Base-by-base conservation (phyloP, 495 filamentous ascomycete genomes). In the Tuber magnatum region DNA sequence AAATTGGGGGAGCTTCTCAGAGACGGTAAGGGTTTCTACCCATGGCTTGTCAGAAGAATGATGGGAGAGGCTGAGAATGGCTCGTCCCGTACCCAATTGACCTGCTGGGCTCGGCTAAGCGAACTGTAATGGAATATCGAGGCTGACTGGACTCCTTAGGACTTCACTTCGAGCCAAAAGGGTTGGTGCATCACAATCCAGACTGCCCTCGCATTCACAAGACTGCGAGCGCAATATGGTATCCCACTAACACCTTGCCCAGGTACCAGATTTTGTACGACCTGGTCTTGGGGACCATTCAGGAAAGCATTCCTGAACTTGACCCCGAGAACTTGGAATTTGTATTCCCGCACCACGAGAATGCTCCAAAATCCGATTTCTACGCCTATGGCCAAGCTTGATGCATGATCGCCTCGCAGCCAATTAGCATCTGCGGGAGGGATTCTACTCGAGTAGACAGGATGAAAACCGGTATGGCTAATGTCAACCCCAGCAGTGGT, bases 91-190 rank as follows among this genome's bases (percentile, higher is more conserved):
- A 28, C 48, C 12, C 4, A n/a, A 10, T 43, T 20, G 24, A 70
- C 68, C 22, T 44, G 39, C 16, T 69, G 38, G 28, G 68, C 2
- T 42, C 28, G 28, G 20, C 32, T 61, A 38, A 22, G 71, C 24
- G 44, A 56, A 61, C 16, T 2, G 41, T 71, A 18, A 22, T 20
- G 22, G 48, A 65, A 38, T 51, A 7, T 18, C 69, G 42, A 41
- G 39, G 24, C 73, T 76, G 44, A 69, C 42, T 72, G 40, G 74
- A 32, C 22, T 46, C 32, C 78, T 38, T 69, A 91, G 90, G 90
- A 14, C 83, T 92, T 71, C 91, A 92, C 84, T 88, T 92, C 74
- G 86, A 85, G n/a, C 85, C 88, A 2, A 81, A 83, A 70, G 91
- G 87, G 44, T 79, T 73, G 44, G 76, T 79, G n/a, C n/a, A 61